Base-by-base conservation (phyloP, 768 basidiomycete species). In the Arthromyces matolae region DNA sequence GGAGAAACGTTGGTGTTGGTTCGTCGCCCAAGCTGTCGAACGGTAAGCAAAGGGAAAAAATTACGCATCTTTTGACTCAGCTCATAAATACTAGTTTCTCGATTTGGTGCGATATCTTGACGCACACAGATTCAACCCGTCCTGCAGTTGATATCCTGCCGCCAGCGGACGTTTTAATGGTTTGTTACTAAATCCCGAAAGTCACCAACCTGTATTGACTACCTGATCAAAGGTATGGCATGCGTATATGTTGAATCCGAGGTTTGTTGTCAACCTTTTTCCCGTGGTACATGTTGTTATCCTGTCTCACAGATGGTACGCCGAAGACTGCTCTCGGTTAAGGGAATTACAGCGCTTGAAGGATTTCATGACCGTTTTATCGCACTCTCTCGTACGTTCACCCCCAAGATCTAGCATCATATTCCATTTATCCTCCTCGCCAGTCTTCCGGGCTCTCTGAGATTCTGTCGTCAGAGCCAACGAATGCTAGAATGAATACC, bases 81-180 rank as follows among this genome's bases (percentile, higher is more conserved):
- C 23, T 24, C 23, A 16, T 51, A 12, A 25, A 45, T 7, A n/a
- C 19, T 5, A 51, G 50, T 7, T 51, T 51, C 29, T 18, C 32
- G 9, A 5, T 20, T 20, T 51, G 50, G 50, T 46, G 45, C 20
- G 13, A 42, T 8, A 35, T 28, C 4, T 22, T 51, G 27, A 32
- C 5, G 5, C 22, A 13, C 1, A 14, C 27, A 2, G 59, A 65
- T 38, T 24, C 42, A 1, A 22, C 8, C 9, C 31, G 28, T 12
- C 40, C 45, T 12, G 32, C 47, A 28, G 46, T 51, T n/a, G 57
- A 58, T 8, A 49, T 59, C 12, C 47, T 70, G 14, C 70, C 70
- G 1, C 70, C 70, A 0, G 16, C 66, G 5, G 70, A 71, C 50
- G 68, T 70, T 8, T 35, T 71, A 3, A 70, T 71, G 70, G 69